phyloP scores from a whole-genome alignment of 148 eudicot genomes.

The Rhododendron simsii region DNA sequence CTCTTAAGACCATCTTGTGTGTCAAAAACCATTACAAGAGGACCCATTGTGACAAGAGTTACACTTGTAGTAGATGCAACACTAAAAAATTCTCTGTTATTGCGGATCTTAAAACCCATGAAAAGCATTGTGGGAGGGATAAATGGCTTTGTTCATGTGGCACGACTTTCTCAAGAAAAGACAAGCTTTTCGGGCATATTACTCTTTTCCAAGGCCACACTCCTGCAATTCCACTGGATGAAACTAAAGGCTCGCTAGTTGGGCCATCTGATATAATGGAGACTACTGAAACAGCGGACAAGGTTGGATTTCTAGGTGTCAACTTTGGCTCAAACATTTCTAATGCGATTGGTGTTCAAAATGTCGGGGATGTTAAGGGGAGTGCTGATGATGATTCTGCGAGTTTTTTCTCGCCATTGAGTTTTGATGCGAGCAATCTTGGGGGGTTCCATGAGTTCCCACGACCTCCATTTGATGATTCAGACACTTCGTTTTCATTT shows the following conservation, averaged over 20 bases:
- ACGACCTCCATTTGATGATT: slow-evolving; percentile 60
- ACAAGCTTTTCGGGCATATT: slow-evolving; percentile 96
- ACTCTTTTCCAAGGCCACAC: slow-evolving; percentile 93
- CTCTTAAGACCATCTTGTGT: slow-evolving; percentile 82
- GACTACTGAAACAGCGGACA: slow-evolving; percentile 27
- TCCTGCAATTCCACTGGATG: slow-evolving; percentile 84
- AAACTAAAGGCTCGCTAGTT: slow-evolving; percentile 33
- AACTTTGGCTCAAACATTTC: slow-evolving; percentile 28
- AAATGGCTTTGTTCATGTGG: slow-evolving; percentile 99
- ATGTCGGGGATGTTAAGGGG: slow-evolving; percentile 37
- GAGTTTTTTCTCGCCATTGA: slow-evolving; percentile 57
- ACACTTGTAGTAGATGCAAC: slow-evolving; percentile 86
- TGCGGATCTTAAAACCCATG: slow-evolving; percentile 96
- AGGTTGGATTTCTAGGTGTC: slow-evolving; percentile 31
- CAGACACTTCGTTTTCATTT: slow-evolving; percentile 67
- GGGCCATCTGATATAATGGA: slow-evolving; percentile 43
- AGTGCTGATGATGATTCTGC: slow-evolving; percentile 44
- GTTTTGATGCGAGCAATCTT: slow-evolving; percentile 45
- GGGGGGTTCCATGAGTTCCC: slow-evolving; percentile 68
- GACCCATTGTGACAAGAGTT: slow-evolving; percentile 92
- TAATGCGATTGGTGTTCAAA: slow-evolving; percentile 27
- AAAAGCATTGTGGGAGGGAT: slow-evolving; percentile 94
- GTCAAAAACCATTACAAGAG: slow-evolving; percentile 95
- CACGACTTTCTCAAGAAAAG: slow-evolving; percentile 92
- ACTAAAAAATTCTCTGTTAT: slow-evolving; percentile 87